phyloP scores from a whole-genome alignment of 805 yeast genomes.

The Starmerella apis region DNA sequence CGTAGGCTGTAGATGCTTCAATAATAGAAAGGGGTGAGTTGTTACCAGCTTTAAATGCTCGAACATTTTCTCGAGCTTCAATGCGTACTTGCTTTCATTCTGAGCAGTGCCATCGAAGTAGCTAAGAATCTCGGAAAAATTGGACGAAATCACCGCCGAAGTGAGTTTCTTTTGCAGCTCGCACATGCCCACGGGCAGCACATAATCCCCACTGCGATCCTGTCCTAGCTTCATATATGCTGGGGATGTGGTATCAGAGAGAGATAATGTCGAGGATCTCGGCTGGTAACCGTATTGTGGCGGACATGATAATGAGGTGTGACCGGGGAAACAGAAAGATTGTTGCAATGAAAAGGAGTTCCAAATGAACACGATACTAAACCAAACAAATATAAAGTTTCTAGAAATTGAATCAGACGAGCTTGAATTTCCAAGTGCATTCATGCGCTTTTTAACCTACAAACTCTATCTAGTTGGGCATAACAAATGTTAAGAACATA shows the following conservation, averaged over 20 bases:
- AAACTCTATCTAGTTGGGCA: too few species aligned
- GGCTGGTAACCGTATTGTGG: background rate
- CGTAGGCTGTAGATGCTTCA: constrained; percentile 70
- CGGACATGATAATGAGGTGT: background rate
- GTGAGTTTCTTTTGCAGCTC: constrained; percentile 68
- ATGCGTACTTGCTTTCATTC: constrained; percentile 48
- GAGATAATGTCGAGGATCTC: background rate
- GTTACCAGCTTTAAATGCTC: constrained; percentile 69
- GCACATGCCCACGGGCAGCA: constrained; percentile 24
- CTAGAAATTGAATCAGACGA: too few species aligned
- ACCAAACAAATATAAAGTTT: too few species aligned
- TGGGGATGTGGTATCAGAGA: background rate
- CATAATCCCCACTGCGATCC: constrained; percentile 15
- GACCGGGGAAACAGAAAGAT: background rate
- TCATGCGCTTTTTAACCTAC: too few species aligned
- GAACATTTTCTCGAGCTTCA: constrained; percentile 52
- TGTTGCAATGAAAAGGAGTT: background rate
- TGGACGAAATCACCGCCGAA: constrained; percentile 83
- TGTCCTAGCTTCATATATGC: constrained; percentile 7
- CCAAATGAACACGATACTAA: too few species aligned
- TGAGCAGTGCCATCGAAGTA: constrained; percentile 57
- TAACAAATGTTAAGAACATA: too few species aligned
- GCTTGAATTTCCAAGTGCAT: too few species aligned
- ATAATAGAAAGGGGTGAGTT: constrained; percentile 78
- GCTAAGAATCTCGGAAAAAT: constrained; percentile 80